These are phyloP conservation scores for Talaromyces adpressus DNA, from an alignment of 495 filamentous ascomycete species.

Conservation along the genomic window DNA sequence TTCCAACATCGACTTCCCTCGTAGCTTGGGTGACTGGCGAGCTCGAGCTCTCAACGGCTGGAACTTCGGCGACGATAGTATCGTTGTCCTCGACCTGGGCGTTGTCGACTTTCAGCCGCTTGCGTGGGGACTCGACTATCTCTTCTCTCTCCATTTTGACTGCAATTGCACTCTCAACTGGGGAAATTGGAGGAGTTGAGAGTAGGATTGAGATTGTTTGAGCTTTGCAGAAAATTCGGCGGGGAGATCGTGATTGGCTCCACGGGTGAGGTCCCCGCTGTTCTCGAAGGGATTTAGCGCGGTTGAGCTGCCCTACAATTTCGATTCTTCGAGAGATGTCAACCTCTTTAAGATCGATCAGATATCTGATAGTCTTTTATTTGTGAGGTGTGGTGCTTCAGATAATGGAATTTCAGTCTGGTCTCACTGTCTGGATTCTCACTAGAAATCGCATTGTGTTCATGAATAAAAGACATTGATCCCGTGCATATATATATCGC, in stretches of 20 bases:
- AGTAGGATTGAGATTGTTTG: background rate
- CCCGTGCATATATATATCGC: background rate
- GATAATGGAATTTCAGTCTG: no score
- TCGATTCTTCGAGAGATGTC: background rate
- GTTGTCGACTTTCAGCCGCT: slow-evolving; percentile 33
- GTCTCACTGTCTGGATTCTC: background rate
- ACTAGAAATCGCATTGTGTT: background rate
- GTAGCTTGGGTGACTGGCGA: slow-evolving; percentile 24
- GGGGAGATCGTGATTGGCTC: background rate
- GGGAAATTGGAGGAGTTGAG: background rate
- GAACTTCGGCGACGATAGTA: slow-evolving; percentile 10
- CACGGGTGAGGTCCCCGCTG: background rate
- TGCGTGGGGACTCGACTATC: slow-evolving; percentile 33
- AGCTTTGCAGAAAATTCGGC: background rate
- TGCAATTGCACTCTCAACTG: background rate
- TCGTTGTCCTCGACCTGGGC: slow-evolving; percentile 13
- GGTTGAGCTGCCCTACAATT: background rate
- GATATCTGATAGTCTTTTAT: background rate
- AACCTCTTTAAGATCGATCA: background rate
- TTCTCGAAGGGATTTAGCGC: background rate
- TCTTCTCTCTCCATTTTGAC: slow-evolving; percentile 27
- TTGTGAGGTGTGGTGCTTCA: no score
- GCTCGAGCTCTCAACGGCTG: slow-evolving; percentile 14
- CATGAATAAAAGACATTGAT: background rate
- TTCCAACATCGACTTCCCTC: slow-evolving; percentile 45